Percentiles rank a stretch among this genome's conserved stretches.
These are phyloP conservation scores for Monosporascus sp. DNA, from an alignment of 2,329 filamentous ascomycete genomes.

Conservation along the genomic window DNA sequence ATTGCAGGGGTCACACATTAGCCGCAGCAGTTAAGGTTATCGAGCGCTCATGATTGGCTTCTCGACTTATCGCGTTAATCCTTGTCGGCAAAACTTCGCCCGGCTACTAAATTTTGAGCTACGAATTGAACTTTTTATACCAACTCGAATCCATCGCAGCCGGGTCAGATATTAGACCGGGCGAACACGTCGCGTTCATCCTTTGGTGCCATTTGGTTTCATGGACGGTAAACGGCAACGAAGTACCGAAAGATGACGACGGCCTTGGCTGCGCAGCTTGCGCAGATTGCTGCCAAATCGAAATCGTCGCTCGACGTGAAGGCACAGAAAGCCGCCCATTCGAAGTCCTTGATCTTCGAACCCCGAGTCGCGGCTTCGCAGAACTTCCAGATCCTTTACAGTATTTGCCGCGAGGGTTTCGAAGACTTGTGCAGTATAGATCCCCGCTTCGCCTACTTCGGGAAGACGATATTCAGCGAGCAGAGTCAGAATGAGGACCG, in stretches of 20 bases:
- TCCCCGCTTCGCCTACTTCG: conserved; percentile 68
- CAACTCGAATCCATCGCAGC: neutral
- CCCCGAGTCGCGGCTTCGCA: conserved; percentile 77
- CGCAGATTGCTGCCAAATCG: conserved; percentile 83
- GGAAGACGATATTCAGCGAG: conserved; percentile 80
- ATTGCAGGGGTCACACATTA: neutral
- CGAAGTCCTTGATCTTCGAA: conserved; percentile 93
- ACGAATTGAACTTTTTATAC: neutral
- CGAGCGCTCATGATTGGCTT: neutral
- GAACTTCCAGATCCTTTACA: conserved; percentile 83
- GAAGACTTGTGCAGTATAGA: conserved; percentile 88
- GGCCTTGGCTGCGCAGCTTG: conserved; percentile 87
- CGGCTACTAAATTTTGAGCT: neutral
- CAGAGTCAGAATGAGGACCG: conserved; percentile 88
- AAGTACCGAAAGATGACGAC: conserved; percentile 59
- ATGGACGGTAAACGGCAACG: conserved; percentile 9
- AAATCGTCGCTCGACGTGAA: conserved; percentile 89
- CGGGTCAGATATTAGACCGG: neutral
- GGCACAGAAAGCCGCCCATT: conserved; percentile 85
- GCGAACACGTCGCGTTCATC: conserved; percentile 2
- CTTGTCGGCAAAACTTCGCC: neutral
- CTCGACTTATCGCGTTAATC: neutral
- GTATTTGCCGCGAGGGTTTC: conserved; percentile 83
- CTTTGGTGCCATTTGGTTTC: conserved; percentile 5
- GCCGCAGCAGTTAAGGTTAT: neutral